Evolutionary conservation across 2,329 filamentous ascomycete species (phyloP), one percentile per base, ranked within the genome.

Genomic region (Cladosporium phlei): DNA sequence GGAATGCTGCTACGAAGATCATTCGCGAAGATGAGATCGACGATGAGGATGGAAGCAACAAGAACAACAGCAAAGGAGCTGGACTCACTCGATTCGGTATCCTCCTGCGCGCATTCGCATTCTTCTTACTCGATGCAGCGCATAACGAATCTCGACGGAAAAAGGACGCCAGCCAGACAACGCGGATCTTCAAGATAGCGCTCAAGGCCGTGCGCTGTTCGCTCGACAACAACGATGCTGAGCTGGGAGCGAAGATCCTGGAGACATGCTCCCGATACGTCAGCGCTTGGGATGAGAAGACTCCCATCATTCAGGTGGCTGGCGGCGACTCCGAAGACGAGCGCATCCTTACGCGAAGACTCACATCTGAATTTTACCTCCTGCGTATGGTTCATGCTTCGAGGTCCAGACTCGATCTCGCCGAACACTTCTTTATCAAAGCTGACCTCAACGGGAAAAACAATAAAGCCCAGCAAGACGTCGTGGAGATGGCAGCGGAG

Each of bases 351-450:
- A 55, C 63, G 7, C 63, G 62, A 11, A 65, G 66, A 34, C 61
- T 83, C 11, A 69, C 78, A 24, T 70, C 72, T 0, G 80, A 88
- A 53, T 89, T 86, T 55, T 74, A 81, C 30, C 75, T 81, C 4
- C 64, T 88, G 49, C 76, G 86, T 24, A 80, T 80, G 28, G 74
- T 76, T 24, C 63, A 93, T 65, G 88, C 88, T 66, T 95, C 84
- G 82, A 80, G 82, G 56, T 82, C 89, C 59, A 78, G 83, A 30
- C 71, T 85, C 11, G 85, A 91, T 48, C 77, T 89, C 38, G 86
- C 87, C 21, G 87, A 95, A 46, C 80, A 88, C 63, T 80, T 93
- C 73, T 90, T 84, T 63, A 66, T 66, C 27, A 86, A 86, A 56
- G 66, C 79, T 37, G 56, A 67, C 51, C n/a, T 63, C 56, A 28